A percentile compares a stretch with the other conserved stretches of the same genome.
Evolutionary conservation across 2,329 filamentous ascomycete species (phyloP).

Genomic region (Botryotinia globosa): DNA sequence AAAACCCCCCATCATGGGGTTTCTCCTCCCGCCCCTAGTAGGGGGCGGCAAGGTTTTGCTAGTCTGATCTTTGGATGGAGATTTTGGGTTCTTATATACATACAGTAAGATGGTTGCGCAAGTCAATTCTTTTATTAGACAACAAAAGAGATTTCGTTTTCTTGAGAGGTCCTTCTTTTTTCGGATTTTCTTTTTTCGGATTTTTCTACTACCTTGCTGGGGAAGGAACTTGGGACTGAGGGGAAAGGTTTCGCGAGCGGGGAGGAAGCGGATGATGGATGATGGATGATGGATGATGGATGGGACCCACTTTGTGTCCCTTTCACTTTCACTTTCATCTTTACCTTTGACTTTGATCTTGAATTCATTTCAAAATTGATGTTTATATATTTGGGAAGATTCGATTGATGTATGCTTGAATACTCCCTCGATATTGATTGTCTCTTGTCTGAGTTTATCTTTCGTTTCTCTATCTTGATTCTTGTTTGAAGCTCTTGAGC

Average conservation of each 20-base stretch:
- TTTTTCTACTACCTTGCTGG: neutral
- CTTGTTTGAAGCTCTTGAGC: too few relatives aligned
- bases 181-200: neutral
- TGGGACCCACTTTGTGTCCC: neutral
- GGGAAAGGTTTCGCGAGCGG: neutral
- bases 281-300: neutral
- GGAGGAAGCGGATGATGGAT: neutral
- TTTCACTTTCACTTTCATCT: neutral
- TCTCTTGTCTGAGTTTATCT: neutral
- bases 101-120: neutral
- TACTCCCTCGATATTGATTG: neutral
- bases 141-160: too few relatives aligned
- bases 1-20: neutral
- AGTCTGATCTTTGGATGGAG: neutral
- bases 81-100: neutral
- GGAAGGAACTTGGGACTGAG: neutral
- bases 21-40: neutral
- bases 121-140: neutral
- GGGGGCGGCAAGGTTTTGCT: neutral
- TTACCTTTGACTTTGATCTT: neutral
- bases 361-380: neutral
- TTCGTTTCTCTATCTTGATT: neutral
- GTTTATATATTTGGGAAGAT: too few relatives aligned
- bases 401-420: neutral
- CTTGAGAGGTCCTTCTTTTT: neutral